These are phyloP conservation scores for Ophiocordyceps camponoti-saundersi DNA, from an alignment of 2,329 filamentous ascomycete genomes.

Conservation along the genomic window DNA sequence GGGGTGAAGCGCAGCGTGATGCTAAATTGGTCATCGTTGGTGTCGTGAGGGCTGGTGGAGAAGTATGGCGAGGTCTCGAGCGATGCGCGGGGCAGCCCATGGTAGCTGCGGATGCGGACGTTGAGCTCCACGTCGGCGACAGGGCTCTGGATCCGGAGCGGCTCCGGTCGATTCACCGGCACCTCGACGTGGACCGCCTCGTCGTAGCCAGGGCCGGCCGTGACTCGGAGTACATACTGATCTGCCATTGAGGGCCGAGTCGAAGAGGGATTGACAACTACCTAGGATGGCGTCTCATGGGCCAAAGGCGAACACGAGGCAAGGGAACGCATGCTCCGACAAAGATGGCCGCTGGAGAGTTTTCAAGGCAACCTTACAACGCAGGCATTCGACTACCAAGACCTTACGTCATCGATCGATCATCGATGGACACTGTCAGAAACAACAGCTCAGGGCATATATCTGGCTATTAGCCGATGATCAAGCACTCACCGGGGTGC, in stretches of 20 bases:
- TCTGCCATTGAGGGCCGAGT: slow-evolving; percentile 29
- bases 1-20: slow-evolving; percentile 66
- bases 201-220: slow-evolving; percentile 65
- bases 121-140: slow-evolving; percentile 51
- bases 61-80: slow-evolving; percentile 66
- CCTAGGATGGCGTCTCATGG: neutral
- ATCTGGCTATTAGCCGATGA: no score
- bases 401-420: no score
- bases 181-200: slow-evolving; percentile 53
- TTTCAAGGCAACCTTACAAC: neutral
- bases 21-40: slow-evolving; percentile 63
- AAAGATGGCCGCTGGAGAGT: no score
- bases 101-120: slow-evolving; percentile 52
- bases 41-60: slow-evolving; percentile 45
- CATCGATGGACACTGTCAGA: no score
- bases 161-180: slow-evolving; percentile 53
- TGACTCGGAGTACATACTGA: slow-evolving; percentile 67
- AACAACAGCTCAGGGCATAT: no score
- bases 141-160: slow-evolving; percentile 44
- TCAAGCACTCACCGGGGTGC: no score
- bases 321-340: no score
- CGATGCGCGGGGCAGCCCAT: slow-evolving; percentile 54
- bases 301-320: no score
- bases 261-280: neutral
- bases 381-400: no score